Conservation (phyloP, 1,284 basidiomycete species). For the Rhizopogon hawkerae region DNA sequence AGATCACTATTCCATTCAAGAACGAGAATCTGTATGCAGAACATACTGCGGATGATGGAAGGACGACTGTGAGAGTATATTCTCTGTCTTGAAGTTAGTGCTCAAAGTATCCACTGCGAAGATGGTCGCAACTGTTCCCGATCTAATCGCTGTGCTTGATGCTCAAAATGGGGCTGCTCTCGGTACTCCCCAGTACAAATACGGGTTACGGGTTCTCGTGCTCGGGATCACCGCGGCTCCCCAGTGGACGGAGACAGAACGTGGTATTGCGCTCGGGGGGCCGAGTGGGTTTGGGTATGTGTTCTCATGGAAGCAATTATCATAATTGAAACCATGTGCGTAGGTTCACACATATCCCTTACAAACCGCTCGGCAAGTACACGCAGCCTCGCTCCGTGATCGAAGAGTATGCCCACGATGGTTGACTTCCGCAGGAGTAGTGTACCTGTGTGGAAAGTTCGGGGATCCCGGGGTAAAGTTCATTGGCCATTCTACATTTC, state of each 20-base stretch:
- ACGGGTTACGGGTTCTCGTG: constrained; percentile 49
- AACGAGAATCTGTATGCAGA: constrained; percentile 50
- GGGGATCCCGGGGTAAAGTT: neutral
- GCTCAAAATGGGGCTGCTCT: constrained; percentile 46
- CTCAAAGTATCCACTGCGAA: constrained; percentile 12
- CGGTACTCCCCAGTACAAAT: constrained; percentile 41
- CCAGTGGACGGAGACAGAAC: constrained; percentile 43
- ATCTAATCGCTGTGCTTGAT: constrained; percentile 53
- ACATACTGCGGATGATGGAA: constrained; percentile 27
- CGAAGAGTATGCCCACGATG: constrained; percentile 21
- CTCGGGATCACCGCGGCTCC: constrained; percentile 49
- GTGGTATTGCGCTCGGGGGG: constrained; percentile 47
- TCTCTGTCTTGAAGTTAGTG: neutral
- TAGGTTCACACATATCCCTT: constrained; percentile 27
- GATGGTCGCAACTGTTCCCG: constrained; percentile 42
- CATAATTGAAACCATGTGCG: constrained; percentile 1
- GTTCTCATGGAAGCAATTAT: neutral
- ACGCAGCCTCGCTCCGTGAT: constrained; percentile 29
- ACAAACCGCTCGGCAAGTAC: constrained; percentile 30
- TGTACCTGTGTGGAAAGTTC: neutral
- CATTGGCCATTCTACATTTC: neutral
- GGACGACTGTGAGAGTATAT: constrained; percentile 11
- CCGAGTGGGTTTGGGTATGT: constrained; percentile 32
- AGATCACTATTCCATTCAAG: constrained; percentile 46
- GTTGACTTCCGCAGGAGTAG: neutral